A percentile compares a stretch with the other conserved stretches of the same genome.
Evolutionary conservation across 805 yeast genomes (phyloP).

Genomic region (Diddensiella santjacobensis): DNA sequence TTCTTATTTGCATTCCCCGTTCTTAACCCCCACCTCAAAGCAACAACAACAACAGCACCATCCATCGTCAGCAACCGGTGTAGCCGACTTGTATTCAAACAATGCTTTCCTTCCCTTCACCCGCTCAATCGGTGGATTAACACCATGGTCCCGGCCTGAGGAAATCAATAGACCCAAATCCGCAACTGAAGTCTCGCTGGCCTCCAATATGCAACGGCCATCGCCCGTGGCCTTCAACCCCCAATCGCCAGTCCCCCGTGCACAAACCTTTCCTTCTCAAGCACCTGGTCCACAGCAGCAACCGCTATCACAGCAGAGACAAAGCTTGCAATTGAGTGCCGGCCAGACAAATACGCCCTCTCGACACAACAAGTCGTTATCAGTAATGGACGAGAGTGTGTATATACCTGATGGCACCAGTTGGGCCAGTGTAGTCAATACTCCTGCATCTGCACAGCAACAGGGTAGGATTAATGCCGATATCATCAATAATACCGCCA

Average conservation of each 20-base stretch:
- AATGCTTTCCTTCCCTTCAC: constrained; percentile 17
- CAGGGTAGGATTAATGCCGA: constrained; percentile 27
- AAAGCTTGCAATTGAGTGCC: no score
- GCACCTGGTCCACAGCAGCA: not conserved
- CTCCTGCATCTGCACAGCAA: constrained; percentile 22
- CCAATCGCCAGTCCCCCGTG: constrained; percentile 1
- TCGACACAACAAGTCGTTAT: constrained; percentile 17
- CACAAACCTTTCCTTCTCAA: not conserved
- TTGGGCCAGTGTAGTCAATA: constrained; percentile 32
- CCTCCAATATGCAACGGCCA: not conserved
- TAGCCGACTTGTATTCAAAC: constrained; percentile 23
- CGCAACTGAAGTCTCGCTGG: constrained; percentile 22
- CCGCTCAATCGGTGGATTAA: constrained; percentile 16
- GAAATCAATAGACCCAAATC: constrained; percentile 29
- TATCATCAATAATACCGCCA: constrained; percentile 37
- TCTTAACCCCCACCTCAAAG: constrained; percentile 20
- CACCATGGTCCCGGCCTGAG: constrained; percentile 25
- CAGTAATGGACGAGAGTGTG: constrained; percentile 19
- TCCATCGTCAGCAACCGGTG: no score
- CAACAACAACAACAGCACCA: constrained; percentile 3
- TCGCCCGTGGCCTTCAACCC: not conserved
- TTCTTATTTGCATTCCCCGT: constrained; percentile 7
- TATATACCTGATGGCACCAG: constrained; percentile 20
- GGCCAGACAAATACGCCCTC: not conserved
- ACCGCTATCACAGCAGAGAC: not conserved